Evolutionary conservation across 2,329 filamentous ascomycete genomes (phyloP), one percentile per base, ranked within the genome.

Genomic region (Trematosphaeria pertusa): DNA sequence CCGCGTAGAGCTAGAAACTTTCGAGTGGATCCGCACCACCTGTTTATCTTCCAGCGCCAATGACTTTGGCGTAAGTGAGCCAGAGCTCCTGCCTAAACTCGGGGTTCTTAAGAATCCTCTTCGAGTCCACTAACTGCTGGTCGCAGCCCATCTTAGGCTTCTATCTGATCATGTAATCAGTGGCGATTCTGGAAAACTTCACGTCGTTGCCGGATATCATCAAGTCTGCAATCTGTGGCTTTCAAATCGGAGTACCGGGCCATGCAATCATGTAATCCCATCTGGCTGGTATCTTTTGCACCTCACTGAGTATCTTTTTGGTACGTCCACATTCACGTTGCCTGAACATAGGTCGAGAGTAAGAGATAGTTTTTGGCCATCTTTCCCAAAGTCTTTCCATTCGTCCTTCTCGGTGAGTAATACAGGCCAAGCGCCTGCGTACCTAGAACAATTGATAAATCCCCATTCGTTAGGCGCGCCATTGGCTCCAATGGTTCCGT

Each of bases 151-250:
- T 43, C 40, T 34, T 36, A 22, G 15, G 15, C 28, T 14, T 11
- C 22, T 35, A 43, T 26, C 40, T 43, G 17, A 43, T 35, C n/a
- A 45, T 19, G 24, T 35, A 45, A 24, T 38, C 42, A 24, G 38
- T 45, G 33, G 39, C 14, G 12, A 45, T 45, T 33, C 26, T 26
- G 42, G 26, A 30, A 33, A 45, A 45, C 34, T 38, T 21, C 5
- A 33, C 17, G 15, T 45, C 42, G 33, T 45, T 45, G 5, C 42
- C 42, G n/a, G 34, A 37, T 30, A 45, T 38, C n/a, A 35, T 45
- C 35, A 45, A 31, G 35, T 38, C 42, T 28, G 42, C 42, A 30
- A 45, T 38, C 34, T 45, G 42, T 12, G 42, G 42, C 24, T 38
- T 38, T 6, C 42, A 33, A 18, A 45, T 45, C 19, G 34, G 34